Base-by-base conservation (phyloP, 768 basidiomycete species). In the Trametes cingulata region DNA sequence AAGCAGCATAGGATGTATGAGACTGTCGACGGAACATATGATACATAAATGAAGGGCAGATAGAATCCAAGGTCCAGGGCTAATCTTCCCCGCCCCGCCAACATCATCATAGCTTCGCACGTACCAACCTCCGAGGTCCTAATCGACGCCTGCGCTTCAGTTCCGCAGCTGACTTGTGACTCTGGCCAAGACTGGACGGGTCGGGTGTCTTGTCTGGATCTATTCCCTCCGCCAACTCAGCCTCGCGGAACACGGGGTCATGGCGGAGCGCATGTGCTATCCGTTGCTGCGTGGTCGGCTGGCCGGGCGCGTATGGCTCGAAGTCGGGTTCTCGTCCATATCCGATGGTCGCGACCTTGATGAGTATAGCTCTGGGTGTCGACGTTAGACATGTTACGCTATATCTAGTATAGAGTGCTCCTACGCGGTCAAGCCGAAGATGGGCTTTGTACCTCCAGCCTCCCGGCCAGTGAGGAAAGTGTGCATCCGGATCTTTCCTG, bases 401-500 rank as follows among this genome's bases (percentile, higher is more conserved):
- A 20, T 13, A n/a, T 2, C 10, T 36, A 19, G 13, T 25, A 24
- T 5, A 15, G 6, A 9, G n/a, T 33, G 20, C 3, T 17, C 89
- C 63, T 70, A 95, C 92, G 93, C 85, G 27, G 93, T 96, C 9
- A 96, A 74, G 8, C 93, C 93, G 65, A 86, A 91, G 0, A 95
- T 84, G n/a, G 93, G 93, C 67, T 93, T 95, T 14, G 92, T 82
- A 0, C 93, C 93, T 14, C 87, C 86, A 2, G 81, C 85, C 70
- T 96, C 93, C 41, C 93, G 77, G 0, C 94, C 94, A 0, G 93
- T 96, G 51, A 94, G 77, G 76, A 96, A 96, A 17, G 80, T 77
- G 73, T 95, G 93, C 63, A 85, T 78, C 22, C 91, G 83, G 17
- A 80, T 75, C 6, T 69, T 70, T 40, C 80, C 74, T 40, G 68